phyloP scores from a whole-genome alignment of 2,329 filamentous ascomycete species.

The Ceratocystis colombiana region DNA sequence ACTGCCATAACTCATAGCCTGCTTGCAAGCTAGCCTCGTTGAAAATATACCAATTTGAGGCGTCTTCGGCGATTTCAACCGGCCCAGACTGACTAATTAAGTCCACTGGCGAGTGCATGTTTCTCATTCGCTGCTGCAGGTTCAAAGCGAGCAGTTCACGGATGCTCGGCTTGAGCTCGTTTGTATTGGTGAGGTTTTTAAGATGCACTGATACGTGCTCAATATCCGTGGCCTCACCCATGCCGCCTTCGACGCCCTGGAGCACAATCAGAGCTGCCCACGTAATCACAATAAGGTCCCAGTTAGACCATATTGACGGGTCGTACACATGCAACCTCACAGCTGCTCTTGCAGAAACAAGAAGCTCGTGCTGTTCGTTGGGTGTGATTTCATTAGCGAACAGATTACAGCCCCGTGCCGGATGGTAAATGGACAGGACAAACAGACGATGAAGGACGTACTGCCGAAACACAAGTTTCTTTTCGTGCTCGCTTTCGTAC shows the following conservation, averaged over 20 bases:
- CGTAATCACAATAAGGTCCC: constrained; percentile 38
- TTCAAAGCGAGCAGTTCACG: constrained; percentile 28
- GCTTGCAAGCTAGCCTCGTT: constrained; percentile 29
- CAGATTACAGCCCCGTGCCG: constrained; percentile 34
- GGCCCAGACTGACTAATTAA: constrained; percentile 24
- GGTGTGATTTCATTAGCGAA: constrained; percentile 34
- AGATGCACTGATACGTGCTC: constrained; percentile 31
- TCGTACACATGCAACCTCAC: constrained; percentile 36
- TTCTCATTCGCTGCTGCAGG: constrained; percentile 30
- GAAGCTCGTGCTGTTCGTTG: constrained; percentile 35
- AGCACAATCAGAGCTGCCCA: constrained; percentile 39
- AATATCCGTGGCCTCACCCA: constrained; percentile 32
- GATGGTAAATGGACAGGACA: constrained; percentile 38
- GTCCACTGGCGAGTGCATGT: constrained; percentile 28
- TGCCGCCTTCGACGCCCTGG: constrained; percentile 36
- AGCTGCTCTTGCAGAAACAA: constrained; percentile 36
- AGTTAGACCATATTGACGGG: constrained; percentile 37
- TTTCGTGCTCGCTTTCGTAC: constrained; percentile 17
- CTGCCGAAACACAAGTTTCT: constrained; percentile 27
- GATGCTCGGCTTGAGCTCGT: constrained; percentile 29
- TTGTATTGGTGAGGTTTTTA: constrained; percentile 29
- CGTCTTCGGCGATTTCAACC: constrained; percentile 24
- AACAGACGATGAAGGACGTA: constrained; percentile 37
- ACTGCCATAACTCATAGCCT: constrained; percentile 27
- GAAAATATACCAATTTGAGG: constrained; percentile 30